Evolutionary conservation across 805 yeast genomes (phyloP), one percentile per base, ranked within the genome.

Genomic region (Metschnikowia cerradonensis): DNA sequence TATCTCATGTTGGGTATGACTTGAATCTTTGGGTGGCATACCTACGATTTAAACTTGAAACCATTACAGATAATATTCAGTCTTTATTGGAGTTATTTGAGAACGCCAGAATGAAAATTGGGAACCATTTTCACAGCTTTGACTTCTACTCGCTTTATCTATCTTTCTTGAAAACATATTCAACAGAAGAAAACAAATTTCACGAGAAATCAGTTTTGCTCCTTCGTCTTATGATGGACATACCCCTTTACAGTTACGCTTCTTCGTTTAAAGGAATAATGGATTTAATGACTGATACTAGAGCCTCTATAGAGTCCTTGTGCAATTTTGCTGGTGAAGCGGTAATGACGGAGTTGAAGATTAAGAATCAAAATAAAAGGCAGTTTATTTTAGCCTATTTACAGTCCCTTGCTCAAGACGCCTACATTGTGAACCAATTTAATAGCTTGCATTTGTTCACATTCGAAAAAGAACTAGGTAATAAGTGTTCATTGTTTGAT

Each of bases 241-340:
- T 83, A 0, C 89, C 89, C 0, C 54, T 78, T 11, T 80, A 81
- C 61, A 78, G 80, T 56, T 83, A 73, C 58, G 66, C 78, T 10
- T 67, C 71, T 44, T 78, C 80, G 53, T 79, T 71, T 64, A 67
- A 71, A 47, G 58, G 20, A 10, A n/a, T 37, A 3, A 59, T 74
- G 23, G 55, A 64, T 11, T 59, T 72, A 13, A 53, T 77, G 1
- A 75, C 75, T n/a, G 60, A 48, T 51, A 13, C 43, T 6, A 36
- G 26, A 2, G 23, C 44, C 6, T 44, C 56, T 5, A 52, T 48
- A 13, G 55, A 58, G 7, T 51, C 47, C 3, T 47, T 65, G 20
- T 41, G 51, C 4, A 49, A 46, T 22, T 51, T 63, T 33, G 58
- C 64, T n/a, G 64, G 66, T 2, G 52, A 48, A 14, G 43, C 54